Percentiles rank a stretch among this genome's conserved stretches.
Conservation (phyloP, 495 filamentous ascomycete genomes). For the Lasiosphaeris hirsuta region DNA sequence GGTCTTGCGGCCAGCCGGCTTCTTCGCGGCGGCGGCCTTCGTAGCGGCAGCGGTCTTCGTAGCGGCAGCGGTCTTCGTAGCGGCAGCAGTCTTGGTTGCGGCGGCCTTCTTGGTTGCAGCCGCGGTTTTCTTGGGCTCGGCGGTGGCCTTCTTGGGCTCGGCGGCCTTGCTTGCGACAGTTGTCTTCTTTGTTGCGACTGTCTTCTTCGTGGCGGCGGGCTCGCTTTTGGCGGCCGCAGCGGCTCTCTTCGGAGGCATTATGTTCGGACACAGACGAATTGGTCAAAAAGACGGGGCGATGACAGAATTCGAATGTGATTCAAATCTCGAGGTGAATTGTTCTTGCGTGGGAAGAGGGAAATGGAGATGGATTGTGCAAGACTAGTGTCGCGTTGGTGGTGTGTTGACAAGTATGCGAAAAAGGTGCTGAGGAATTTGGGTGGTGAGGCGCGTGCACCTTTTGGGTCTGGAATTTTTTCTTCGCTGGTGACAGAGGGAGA, state of each 20-base stretch:
- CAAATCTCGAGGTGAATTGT: background rate
- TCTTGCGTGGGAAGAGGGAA: background rate
- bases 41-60: constrained; percentile 16
- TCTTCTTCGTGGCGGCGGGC: constrained; percentile 14
- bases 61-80: constrained; percentile 19
- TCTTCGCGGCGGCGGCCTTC: constrained; percentile 14
- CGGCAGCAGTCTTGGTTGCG: constrained; percentile 13
- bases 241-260: constrained; percentile 30
- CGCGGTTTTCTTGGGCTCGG: constrained; percentile 25
- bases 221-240: constrained; percentile 16
- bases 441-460: background rate
- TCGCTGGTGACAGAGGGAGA: background rate
- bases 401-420: constrained; percentile 2
- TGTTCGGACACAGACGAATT: background rate
- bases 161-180: constrained; percentile 14
- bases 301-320: background rate
- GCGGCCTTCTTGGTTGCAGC: constrained; percentile 9
- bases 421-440: constrained; percentile 3
- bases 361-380: background rate
- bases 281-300: background rate
- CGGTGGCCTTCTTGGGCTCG: constrained; percentile 13
- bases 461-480: constrained; percentile 6
- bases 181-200: constrained; percentile 35
- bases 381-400: background rate
- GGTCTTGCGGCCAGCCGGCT: constrained; percentile 39